These are phyloP conservation scores for Marasmius oreades DNA, from an alignment of 1,284 basidiomycete species.

Conservation along the genomic window DNA sequence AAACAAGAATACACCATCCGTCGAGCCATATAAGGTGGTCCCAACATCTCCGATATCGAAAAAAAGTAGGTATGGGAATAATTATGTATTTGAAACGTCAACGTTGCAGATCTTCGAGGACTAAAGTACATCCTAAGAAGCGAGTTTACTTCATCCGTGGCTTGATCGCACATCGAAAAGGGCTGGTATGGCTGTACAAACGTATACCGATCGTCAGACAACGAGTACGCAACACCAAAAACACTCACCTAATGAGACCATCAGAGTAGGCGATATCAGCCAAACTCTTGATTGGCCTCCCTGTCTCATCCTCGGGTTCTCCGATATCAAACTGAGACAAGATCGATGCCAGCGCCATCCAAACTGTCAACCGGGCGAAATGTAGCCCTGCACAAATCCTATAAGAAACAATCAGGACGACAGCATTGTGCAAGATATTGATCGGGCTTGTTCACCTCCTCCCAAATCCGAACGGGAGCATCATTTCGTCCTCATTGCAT, in stretches of 20 bases:
- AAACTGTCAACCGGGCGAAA: slow-evolving; percentile 9
- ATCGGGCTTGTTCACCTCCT: background rate
- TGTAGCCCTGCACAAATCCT: slow-evolving; percentile 14
- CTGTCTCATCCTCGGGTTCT: slow-evolving; percentile 6
- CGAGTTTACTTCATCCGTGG: no score
- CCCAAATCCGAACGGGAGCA: slow-evolving; percentile 3
- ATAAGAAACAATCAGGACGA: background rate
- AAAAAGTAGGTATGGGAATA: no score
- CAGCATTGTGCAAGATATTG: background rate
- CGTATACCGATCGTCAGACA: no score
- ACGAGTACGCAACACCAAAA: no score
- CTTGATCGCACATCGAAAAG: no score
- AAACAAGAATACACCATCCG: no score
- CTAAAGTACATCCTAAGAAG: no score
- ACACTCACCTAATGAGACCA: background rate
- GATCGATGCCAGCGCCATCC: slow-evolving; percentile 14
- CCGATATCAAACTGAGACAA: slow-evolving; percentile 13
- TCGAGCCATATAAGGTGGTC: no score
- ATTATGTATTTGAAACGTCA: no score
- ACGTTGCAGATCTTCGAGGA: no score
- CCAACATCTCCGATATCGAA: no score
- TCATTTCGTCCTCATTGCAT: slow-evolving; percentile 5
- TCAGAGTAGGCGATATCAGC: background rate
- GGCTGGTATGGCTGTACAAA: no score
- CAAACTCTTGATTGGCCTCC: background rate